Conservation (phyloP, 108 stramenopile genomes). For the Fistulifera pelliculosa region DNA sequence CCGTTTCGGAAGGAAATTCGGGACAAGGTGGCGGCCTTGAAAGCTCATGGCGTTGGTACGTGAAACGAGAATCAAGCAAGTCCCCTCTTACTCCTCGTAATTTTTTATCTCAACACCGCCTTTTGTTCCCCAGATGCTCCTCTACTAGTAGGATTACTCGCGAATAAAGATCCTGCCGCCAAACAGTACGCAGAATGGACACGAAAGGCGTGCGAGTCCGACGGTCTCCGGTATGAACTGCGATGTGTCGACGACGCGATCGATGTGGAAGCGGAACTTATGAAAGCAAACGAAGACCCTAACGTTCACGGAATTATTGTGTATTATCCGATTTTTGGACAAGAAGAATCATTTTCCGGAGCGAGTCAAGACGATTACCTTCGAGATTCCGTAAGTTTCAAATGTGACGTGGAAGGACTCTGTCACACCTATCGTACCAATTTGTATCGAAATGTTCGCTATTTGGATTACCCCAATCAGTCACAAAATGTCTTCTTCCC, state of each 20-base stretch:
- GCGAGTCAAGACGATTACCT: constrained; percentile 94
- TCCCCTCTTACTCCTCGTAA: neutral
- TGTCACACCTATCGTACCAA: constrained; percentile 90
- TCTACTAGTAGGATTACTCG: constrained; percentile 88
- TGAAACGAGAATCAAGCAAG: neutral
- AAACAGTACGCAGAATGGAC: constrained; percentile 95
- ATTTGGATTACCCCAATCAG: constrained; percentile 60
- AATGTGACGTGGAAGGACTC: constrained; percentile 96
- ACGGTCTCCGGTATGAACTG: constrained; percentile 94
- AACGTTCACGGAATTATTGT: constrained; percentile 95
- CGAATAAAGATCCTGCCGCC: constrained; percentile 88
- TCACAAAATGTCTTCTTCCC: constrained; percentile 86
- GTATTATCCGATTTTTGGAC: constrained; percentile 97
- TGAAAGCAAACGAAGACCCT: constrained; percentile 89
- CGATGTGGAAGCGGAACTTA: constrained; percentile 82
- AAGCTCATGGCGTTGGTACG: constrained; percentile 52
- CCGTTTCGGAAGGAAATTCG: constrained; percentile 89
- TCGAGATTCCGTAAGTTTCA: constrained; percentile 82
- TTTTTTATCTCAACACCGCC: too few species aligned
- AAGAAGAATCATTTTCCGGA: constrained; percentile 87
- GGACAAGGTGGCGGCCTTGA: constrained; percentile 53
- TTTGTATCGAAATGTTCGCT: constrained; percentile 89
- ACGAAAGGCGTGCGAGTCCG: constrained; percentile 76
- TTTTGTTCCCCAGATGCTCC: constrained; percentile 52
- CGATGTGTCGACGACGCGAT: constrained; percentile 62